These are phyloP conservation scores for Wallacemonas collosoma DNA, from an alignment of 208 protist genomes.

Conservation along the genomic window DNA sequence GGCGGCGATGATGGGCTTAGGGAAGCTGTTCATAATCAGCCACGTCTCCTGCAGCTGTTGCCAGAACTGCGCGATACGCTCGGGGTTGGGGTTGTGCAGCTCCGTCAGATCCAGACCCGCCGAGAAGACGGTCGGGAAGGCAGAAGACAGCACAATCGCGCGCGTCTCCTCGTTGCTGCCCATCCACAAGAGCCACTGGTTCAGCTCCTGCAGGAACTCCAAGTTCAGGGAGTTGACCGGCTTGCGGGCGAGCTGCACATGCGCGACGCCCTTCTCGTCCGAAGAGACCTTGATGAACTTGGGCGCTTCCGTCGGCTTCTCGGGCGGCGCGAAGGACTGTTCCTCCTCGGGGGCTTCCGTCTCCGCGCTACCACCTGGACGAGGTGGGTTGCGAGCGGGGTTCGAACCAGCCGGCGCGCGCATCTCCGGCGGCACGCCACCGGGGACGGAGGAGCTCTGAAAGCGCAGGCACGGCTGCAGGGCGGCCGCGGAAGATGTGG, in stretches of 20 bases:
- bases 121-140: conserved; percentile 78
- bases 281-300: conserved; percentile 71
- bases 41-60: conserved; percentile 77
- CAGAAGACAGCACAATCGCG: conserved; percentile 70
- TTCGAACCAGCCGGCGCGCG: conserved; percentile 15
- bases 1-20: conserved; percentile 77
- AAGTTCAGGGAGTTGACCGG: conserved; percentile 79
- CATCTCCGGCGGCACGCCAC: conserved; percentile 38
- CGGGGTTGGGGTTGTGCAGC: conserved; percentile 67
- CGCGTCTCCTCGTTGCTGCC: conserved; percentile 75
- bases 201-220: conserved; percentile 76
- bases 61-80: conserved; percentile 71
- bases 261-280: conserved; percentile 54
- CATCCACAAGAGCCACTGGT: conserved; percentile 85
- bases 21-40: conserved; percentile 83
- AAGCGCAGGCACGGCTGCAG: conserved; percentile 17
- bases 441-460: conserved; percentile 26
- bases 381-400: conserved; percentile 12
- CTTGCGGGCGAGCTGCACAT: conserved; percentile 50
- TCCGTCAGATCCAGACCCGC: conserved; percentile 78
- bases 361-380: conserved; percentile 3
- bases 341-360: conserved; percentile 22
- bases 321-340: conserved; percentile 52
- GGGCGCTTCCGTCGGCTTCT: conserved; percentile 68
- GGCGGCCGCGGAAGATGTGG: conserved; percentile 4